Evolutionary conservation across 176 grass and related monocot genomes (phyloP), one percentile per base, ranked within the genome.

Genomic region (Oryza australiensis): DNA sequence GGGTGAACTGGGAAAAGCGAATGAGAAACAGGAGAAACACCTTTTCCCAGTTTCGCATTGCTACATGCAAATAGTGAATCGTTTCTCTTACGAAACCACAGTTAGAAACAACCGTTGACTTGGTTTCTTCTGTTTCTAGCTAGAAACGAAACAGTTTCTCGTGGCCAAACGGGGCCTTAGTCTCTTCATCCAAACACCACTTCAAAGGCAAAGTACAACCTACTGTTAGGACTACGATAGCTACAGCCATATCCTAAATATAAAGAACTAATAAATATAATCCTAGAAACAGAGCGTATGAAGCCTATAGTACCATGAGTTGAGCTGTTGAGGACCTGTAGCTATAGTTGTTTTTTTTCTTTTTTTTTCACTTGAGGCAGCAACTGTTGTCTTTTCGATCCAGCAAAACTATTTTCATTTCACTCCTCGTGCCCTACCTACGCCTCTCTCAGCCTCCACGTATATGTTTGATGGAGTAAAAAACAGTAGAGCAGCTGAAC

Each of bases 321-420:
- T 41, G 64, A 37, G 45, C 29, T 23, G 12, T 10, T 30, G 73
- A 37, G 45, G 23, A 30, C 46, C 81, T 59, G n/a, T n/a, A 75
- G 23, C 6, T 15, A 68, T 73, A 20, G 24, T 24, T 43, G n/a
- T n/a, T 42, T 34, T 24, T 38, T 9, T 38, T 9, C 1, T 34
- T 35, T 9, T 37, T 37, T 8, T 35, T 35, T 37, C 8, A 48
- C 53, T 64, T 22, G 27, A 37, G 48, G 16, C 24, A 27, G 38
- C 65, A 78, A 63, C 10, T 48, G 8, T 45, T 85, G 66, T 78
- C 32, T 9, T 71, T 78, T 78, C 41, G 5, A 33, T 71, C 0
- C 15, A 22, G 22, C 64, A 57, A 77, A 77, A 62, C 14, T 46
- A 7, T 43, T 85, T 55, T 64, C 33, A 6, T 72, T 78, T 72